These are phyloP conservation scores for Coffea humblotiana DNA, from an alignment of 305 asterid genomes.

Conservation along the genomic window DNA sequence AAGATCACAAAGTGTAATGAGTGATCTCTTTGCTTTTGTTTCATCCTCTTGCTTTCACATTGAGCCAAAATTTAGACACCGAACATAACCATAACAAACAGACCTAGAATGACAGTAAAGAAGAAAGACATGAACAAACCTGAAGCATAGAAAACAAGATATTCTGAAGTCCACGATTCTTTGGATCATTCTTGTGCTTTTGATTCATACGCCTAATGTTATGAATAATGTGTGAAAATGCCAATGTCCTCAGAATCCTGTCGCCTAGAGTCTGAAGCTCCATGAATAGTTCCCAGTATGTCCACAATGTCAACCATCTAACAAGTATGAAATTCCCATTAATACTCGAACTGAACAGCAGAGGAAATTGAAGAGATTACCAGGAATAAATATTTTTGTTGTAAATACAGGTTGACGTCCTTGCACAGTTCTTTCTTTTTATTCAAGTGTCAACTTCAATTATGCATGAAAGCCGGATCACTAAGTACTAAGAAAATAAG, in stretches of 20 bases:
- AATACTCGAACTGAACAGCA: not conserved
- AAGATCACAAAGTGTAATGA: slow-evolving; percentile 68
- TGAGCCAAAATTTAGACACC: slow-evolving; percentile 3
- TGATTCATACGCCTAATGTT: slow-evolving; percentile 75
- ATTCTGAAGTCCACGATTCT: slow-evolving; percentile 75
- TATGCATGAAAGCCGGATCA: too few species aligned
- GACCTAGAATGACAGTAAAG: slow-evolving; percentile 11
- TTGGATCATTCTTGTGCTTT: slow-evolving; percentile 83
- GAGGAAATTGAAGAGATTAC: not conserved
- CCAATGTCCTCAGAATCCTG: slow-evolving; percentile 51
- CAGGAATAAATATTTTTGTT: not conserved
- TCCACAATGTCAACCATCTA: slow-evolving; percentile 70
- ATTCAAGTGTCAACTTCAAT: too few species aligned
- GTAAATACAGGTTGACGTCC: too few species aligned
- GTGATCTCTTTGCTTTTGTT: slow-evolving; percentile 75
- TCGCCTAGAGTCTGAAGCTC: slow-evolving; percentile 93
- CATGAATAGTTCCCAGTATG: slow-evolving; percentile 74
- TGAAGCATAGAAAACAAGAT: slow-evolving; percentile 72
- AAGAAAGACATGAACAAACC: slow-evolving; percentile 40
- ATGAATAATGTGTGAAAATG: slow-evolving; percentile 74
- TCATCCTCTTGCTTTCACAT: slow-evolving; percentile 79
- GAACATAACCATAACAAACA: not conserved
- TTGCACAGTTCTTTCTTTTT: too few species aligned
- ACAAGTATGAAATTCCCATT: not conserved
- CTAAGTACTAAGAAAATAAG: too few species aligned